A percentile compares a stretch with the other conserved stretches of the same genome.
Evolutionary conservation across 805 yeast species (phyloP).

Genomic region (Yamadazyma scolyti): DNA sequence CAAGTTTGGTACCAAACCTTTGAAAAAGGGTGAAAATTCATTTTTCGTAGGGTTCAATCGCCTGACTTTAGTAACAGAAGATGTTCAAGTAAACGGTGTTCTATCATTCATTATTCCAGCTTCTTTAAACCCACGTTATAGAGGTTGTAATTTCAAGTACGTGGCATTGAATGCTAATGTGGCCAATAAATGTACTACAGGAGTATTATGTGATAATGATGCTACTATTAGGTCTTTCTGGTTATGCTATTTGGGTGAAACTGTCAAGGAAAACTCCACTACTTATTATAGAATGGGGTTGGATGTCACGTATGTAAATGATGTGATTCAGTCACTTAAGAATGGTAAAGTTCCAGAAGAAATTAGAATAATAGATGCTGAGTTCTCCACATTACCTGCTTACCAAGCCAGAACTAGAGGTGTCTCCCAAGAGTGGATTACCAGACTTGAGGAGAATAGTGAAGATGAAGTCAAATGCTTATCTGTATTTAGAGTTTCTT

Average conservation of each 20-base stretch:
- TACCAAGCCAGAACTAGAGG: slow-evolving; percentile 80
- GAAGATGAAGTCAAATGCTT: slow-evolving; percentile 70
- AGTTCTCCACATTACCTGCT: slow-evolving; percentile 63
- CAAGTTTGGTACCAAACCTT: slow-evolving; percentile 48
- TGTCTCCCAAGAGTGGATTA: slow-evolving; percentile 83
- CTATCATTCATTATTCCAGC: slow-evolving; percentile 67
- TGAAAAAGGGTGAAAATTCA: slow-evolving; percentile 72
- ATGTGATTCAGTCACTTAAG: slow-evolving; percentile 54
- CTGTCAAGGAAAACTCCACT: slow-evolving; percentile 52
- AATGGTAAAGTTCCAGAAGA: slow-evolving; percentile 47
- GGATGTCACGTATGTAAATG: slow-evolving; percentile 63
- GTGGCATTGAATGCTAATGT: slow-evolving; percentile 69
- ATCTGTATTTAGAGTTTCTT: slow-evolving; percentile 65
- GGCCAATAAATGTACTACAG: slow-evolving; percentile 73
- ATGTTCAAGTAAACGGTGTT: slow-evolving; percentile 73
- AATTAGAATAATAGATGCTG: slow-evolving; percentile 72
- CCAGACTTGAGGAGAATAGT: slow-evolving; percentile 57
- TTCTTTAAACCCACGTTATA: slow-evolving; percentile 68
- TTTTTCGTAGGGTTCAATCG: slow-evolving; percentile 80
- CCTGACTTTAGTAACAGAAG: slow-evolving; percentile 66
- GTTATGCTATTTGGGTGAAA: slow-evolving; percentile 80
- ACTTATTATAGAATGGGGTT: slow-evolving; percentile 69
- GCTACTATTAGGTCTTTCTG: slow-evolving; percentile 84
- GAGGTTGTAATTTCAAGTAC: slow-evolving; percentile 81
- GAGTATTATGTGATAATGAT: slow-evolving; percentile 70